Evolutionary conservation across 1,284 basidiomycete genomes (phyloP), one percentile per base, ranked within the genome.

Genomic region (Apiotrichum sp.): DNA sequence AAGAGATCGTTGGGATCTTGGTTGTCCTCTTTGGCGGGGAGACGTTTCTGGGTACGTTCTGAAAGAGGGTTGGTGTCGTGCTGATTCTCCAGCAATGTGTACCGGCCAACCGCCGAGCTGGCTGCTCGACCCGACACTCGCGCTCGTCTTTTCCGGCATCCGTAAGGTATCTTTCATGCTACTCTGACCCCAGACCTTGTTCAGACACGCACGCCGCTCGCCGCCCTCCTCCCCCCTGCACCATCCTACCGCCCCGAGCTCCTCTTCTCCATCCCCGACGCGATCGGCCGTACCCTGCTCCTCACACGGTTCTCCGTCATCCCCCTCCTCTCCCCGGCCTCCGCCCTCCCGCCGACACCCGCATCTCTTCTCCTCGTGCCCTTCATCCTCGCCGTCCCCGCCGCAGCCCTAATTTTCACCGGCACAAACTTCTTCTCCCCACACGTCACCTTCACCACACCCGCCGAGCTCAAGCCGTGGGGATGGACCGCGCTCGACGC

Each of bases 1-100:
- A 74, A 53, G 75, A 77, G 55, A 57, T 66, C 6, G 51, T 71
- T 9, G 75, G 74, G 0, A 62, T 77, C n/a, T 41, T 71, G 59
- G 55, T 75, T 0, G 62, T 77, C 33, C 60, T 77, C 2, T 77
- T 74, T 60, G 75, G 75, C 14, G 73, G 72, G 22, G 75, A 77
- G 58, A 76, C 74, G 1, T 75, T 76, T 44, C 63, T 77, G 0
- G 59, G 74, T 75, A 49, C 64, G 73, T 62, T 7, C 9, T 4
- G 36, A 16, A 10, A 7, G 29, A 33, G 34, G 50, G 29, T n/a
- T 7, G 7, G n/a, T 13, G 3, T 29, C 13, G 31, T 33, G 14
- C 29, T 41, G 6, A 41, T 22, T 38, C 9, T 13, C 39, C 48
- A 69, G 71, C 65, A n/a, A 51, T 70, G 46, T 70, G 67, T 44